Percentiles rank a stretch among this genome's conserved stretches.
Conservation (phyloP, 2,329 filamentous ascomycete species). For the Aureobasidium vineae region DNA sequence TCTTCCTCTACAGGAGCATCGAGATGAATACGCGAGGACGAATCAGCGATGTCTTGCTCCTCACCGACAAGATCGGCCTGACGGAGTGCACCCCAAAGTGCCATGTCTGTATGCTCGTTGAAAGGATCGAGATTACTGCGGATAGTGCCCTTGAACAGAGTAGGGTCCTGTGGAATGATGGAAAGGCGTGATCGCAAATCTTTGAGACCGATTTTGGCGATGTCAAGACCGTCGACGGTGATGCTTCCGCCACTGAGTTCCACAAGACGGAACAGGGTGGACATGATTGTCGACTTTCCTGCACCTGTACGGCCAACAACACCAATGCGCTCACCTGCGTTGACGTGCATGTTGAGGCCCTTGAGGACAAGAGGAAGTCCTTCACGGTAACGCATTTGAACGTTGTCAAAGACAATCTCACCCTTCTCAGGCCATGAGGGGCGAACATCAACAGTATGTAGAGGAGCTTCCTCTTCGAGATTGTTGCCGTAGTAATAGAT, state of each 20-base stretch:
- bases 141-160: conserved; percentile 77
- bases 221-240: conserved; percentile 54
- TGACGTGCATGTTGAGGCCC: conserved; percentile 62
- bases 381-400: conserved; percentile 53
- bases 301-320: conserved; percentile 80
- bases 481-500: conserved; percentile 84
- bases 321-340: conserved; percentile 74
- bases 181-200: conserved; percentile 69
- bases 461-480: conserved; percentile 84
- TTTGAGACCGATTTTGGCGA: conserved; percentile 69
- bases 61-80: conserved; percentile 69
- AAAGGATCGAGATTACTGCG: conserved; percentile 80
- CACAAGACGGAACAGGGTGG: conserved; percentile 70
- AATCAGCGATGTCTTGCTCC: conserved; percentile 48
- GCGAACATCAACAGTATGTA: conserved; percentile 69
- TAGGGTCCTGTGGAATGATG: conserved; percentile 83
- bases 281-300: conserved; percentile 82
- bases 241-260: conserved; percentile 51
- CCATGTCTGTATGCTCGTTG: conserved; percentile 71
- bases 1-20: conserved; percentile 88
- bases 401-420: conserved; percentile 57
- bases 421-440: conserved; percentile 82
- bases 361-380: conserved; percentile 52
- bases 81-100: conserved; percentile 73
- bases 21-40: conserved; percentile 65